phyloP scores from a whole-genome alignment of 371 early-diverging fungal genomes.

The Cokeromyces recurvatus region DNA sequence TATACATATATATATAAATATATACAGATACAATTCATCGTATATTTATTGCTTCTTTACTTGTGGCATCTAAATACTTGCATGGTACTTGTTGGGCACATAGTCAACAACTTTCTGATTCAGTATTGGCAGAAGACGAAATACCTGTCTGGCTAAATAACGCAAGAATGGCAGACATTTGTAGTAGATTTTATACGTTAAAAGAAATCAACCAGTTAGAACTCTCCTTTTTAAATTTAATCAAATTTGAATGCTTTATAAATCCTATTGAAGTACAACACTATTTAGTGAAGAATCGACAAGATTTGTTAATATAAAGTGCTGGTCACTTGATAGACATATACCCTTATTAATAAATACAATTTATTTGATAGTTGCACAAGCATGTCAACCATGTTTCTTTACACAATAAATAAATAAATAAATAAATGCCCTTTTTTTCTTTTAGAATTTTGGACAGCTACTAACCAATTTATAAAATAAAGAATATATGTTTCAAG shows the following conservation, averaged over 20 bases:
- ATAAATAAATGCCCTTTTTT: too few species aligned
- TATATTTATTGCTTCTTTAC: slow-evolving; percentile 70
- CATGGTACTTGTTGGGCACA: slow-evolving; percentile 64
- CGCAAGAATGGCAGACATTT: slow-evolving; percentile 20
- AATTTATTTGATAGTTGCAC: too few species aligned
- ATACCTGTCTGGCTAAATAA: slow-evolving; percentile 21
- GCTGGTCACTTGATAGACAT: too few species aligned
- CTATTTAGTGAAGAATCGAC: slow-evolving; percentile 19
- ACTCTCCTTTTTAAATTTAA: slow-evolving; percentile 17
- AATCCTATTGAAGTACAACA: slow-evolving; percentile 19
- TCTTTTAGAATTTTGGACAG: too few species aligned
- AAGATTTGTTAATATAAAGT: slow-evolving; percentile 20
- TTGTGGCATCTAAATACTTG: slow-evolving; percentile 69
- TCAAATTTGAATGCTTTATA: slow-evolving; percentile 23
- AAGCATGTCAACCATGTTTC: neutral
- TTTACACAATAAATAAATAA: too few species aligned
- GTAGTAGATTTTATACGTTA: slow-evolving; percentile 19
- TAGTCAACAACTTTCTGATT: too few species aligned
- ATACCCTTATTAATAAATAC: too few species aligned
- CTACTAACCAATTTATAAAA: too few species aligned
- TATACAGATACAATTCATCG: slow-evolving; percentile 51
- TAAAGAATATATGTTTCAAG: too few species aligned
- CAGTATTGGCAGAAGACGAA: too few species aligned
- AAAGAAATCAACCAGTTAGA: slow-evolving; percentile 25
- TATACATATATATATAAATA: too few species aligned